Base-by-base conservation (phyloP, 2,329 filamentous ascomycete genomes). In the Fusarium tricinctum region DNA sequence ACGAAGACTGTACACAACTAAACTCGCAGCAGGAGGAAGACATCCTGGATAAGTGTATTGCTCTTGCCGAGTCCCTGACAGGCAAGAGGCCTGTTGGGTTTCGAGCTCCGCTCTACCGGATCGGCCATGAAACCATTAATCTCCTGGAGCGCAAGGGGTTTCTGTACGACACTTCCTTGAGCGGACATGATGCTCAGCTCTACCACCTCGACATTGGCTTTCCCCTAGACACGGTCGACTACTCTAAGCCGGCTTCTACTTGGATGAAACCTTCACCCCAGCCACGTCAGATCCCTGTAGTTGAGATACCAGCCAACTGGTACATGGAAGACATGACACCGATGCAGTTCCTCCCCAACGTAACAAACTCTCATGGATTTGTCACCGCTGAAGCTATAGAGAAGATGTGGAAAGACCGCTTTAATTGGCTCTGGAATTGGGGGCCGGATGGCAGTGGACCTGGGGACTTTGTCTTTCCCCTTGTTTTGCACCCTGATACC, bases 311-410 rank as follows among this genome's bases (percentile, higher is more conserved):
- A 5, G 44, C 44, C 7, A 63, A 55, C 45, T 66, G 63, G 63
- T 66, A 66, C 48, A 66, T 54, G 48, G 63, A 66, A 45, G 63
- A 66, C 26, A 58, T 58, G 49, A 66, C 58, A 22, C 63, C 58
- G 10, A 35, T 66, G 32, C 53, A 63, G 23, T 66, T 58, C 20
- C 48, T 54, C n/a, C 63, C 63, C 45, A 53, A 66, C 23, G 49
- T 55, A 30, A 23, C 52, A 6, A 54, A 58, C 15, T 54, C 58
- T 33, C 53, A 58, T 26, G 63, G 63, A n/a, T 66, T 43, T 6
- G 58, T 63, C 7, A 23, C 26, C 3, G 2, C 49, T 23, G 38
- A 52, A 19, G 15, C 26, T 7, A 33, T 52, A 33, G 49, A 52
- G 8, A 52, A 33, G 49, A 52, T 52, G 39, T 52, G 49, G 49